A percentile compares a stretch with the other conserved stretches of the same genome.
Evolutionary conservation across 2,329 filamentous ascomycete species (phyloP).

Genomic region (Fusarium circinatum): DNA sequence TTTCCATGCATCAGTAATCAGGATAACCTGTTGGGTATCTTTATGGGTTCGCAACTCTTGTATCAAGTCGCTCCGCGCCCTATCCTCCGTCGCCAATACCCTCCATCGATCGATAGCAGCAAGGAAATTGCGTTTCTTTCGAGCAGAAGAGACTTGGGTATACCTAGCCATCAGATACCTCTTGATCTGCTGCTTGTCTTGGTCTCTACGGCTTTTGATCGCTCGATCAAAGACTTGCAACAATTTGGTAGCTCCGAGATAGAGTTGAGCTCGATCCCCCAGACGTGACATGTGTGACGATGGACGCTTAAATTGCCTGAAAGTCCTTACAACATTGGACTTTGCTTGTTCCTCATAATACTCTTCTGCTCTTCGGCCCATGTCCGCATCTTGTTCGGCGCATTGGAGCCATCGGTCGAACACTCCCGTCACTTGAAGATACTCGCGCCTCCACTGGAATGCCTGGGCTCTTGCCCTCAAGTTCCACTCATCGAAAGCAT

Average conservation of each 20-base stretch:
- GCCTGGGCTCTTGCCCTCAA: constrained; percentile 48
- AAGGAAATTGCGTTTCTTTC: constrained; percentile 49
- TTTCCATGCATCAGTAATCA: constrained; percentile 36
- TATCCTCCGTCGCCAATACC: constrained; percentile 16
- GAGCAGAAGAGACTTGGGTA: constrained; percentile 47
- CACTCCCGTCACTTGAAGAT: constrained; percentile 40
- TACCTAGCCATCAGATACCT: constrained; percentile 50
- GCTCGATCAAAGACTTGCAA: constrained; percentile 43
- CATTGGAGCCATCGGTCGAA: constrained; percentile 47
- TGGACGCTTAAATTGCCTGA: constrained; percentile 22
- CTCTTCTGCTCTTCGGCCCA: constrained; percentile 31
- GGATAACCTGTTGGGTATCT: constrained; percentile 14
- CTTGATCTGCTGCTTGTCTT: constrained; percentile 45
- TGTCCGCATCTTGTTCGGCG: constrained; percentile 31
- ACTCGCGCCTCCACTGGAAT: constrained; percentile 49
- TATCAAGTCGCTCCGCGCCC: constrained; percentile 25
- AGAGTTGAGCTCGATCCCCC: constrained; percentile 45
- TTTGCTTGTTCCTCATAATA: constrained; percentile 30
- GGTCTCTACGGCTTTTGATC: constrained; percentile 41
- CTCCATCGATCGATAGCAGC: constrained; percentile 47
- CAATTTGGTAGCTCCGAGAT: constrained; percentile 45
- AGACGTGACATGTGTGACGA: constrained; percentile 34
- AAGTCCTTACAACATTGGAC: constrained; percentile 6
- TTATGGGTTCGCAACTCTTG: constrained; percentile 23
- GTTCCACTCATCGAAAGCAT: constrained; percentile 48